phyloP scores from a whole-genome alignment of 169 alveolate genomes.

The Plasmodium knowlesi region DNA sequence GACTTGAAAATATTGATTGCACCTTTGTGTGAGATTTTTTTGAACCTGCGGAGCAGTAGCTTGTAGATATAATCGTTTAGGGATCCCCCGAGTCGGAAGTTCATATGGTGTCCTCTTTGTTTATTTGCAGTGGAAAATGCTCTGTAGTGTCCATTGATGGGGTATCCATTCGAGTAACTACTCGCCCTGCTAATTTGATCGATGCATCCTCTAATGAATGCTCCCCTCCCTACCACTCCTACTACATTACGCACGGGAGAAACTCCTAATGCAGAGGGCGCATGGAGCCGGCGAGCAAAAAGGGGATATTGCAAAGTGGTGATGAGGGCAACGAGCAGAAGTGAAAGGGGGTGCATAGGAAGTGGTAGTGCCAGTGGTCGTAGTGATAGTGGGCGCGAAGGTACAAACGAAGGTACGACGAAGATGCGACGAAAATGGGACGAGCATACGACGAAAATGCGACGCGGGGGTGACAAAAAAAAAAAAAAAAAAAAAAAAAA shows the following conservation, averaged over 20 bases:
- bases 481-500: neutral
- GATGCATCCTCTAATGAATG: neutral
- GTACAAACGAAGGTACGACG: no score
- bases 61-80: constrained; percentile 57
- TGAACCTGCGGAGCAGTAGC: constrained; percentile 21
- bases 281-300: neutral
- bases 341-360: neutral
- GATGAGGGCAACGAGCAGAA: neutral
- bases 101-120: neutral
- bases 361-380: neutral
- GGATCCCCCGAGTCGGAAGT: constrained; percentile 13
- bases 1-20: constrained; percentile 11
- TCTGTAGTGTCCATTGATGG: no score
- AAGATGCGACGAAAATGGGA: neutral
- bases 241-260: neutral
- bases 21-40: constrained; percentile 13
- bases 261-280: neutral
- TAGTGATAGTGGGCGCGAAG: no score
- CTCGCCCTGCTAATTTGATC: neutral
- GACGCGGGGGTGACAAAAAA: neutral
- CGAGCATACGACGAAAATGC: neutral
- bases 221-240: neutral
- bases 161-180: neutral
- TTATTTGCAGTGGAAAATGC: neutral
- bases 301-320: neutral